A percentile compares a stretch with the other conserved stretches of the same genome.
phyloP scores from a whole-genome alignment of 257 asterid species.

The Buddleja alternifolia region DNA sequence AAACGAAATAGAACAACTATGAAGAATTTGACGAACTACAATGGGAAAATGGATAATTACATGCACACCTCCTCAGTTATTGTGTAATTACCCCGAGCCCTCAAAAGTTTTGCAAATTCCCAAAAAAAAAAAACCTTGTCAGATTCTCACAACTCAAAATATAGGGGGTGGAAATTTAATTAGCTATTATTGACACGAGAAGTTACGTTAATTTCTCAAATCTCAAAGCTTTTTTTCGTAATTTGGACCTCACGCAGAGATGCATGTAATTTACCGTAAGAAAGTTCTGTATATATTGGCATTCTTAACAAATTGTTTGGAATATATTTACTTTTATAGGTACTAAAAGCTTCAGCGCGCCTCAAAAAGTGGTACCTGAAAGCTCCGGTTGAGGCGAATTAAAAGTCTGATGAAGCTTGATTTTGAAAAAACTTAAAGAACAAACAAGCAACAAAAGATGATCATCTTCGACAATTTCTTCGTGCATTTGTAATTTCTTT shows the following conservation, averaged over 20 bases:
- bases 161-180: no score
- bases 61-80: no score
- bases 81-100: no score
- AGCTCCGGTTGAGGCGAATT: conserved; percentile 49
- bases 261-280: no score
- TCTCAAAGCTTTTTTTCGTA: no score
- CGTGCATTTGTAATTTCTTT: not conserved
- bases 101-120: no score
- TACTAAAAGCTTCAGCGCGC: conserved; percentile 48
- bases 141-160: no score
- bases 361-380: conserved; percentile 58
- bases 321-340: conserved; percentile 24
- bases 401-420: conserved; percentile 41
- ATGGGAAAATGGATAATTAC: no score
- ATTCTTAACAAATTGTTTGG: not conserved
- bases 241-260: no score
- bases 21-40: not conserved
- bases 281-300: not conserved
- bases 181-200: no score
- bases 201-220: no score
- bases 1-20: not conserved
- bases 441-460: conserved; percentile 5
- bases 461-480: not conserved
- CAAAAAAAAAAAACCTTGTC: no score
- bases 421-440: conserved; percentile 13